Base-by-base conservation (phyloP, 441 rosid species). In the Theobroma grandiflorum region DNA sequence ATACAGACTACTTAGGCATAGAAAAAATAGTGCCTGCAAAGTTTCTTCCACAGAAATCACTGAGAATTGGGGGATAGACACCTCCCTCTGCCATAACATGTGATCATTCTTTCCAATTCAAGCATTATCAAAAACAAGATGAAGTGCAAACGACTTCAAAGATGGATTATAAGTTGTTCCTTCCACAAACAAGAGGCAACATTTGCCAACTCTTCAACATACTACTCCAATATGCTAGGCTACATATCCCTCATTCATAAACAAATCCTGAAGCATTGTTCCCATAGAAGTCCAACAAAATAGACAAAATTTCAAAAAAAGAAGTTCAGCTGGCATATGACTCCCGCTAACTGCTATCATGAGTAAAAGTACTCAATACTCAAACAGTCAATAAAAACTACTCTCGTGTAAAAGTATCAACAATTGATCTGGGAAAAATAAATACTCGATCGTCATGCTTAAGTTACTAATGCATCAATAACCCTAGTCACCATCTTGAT, bases 371-470 rank as follows among this genome's bases (percentile, higher is more conserved):
- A 45, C 49, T 45, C 33, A 58, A 57, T 20, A 8, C 22, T 15
- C 20, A 31, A 71, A 71, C 59, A 47, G 42, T 8, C 75, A 50
- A 31, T 3, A 58, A 71, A 71, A 71, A 50, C 59, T 31, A 50
- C 59, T 10, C 37, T 71, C 9, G 1, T 31, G 42, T 31, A 71
- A 31, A 50, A 49, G 38, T 15, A 50, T 33, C 7, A 31, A 49
- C 22, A 33, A 15, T 31, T 49, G 5, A n/a, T 62, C 38, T 33
- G 14, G 40, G 3, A 10, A 4, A 31, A 62, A 26, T 15, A 22
- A 35, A 20, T 31, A 70, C 43, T 6, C n/a, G 8, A 15, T 31
- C 22, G 1, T 70, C 11, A 26, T 70, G 20, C 50, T 70, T 49
- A 70, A 49, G 58, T 49, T 31, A 70, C 58, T 14, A 70, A 70